phyloP scores from a whole-genome alignment of 768 basidiomycete genomes.

The Lentinula aciculospora region DNA sequence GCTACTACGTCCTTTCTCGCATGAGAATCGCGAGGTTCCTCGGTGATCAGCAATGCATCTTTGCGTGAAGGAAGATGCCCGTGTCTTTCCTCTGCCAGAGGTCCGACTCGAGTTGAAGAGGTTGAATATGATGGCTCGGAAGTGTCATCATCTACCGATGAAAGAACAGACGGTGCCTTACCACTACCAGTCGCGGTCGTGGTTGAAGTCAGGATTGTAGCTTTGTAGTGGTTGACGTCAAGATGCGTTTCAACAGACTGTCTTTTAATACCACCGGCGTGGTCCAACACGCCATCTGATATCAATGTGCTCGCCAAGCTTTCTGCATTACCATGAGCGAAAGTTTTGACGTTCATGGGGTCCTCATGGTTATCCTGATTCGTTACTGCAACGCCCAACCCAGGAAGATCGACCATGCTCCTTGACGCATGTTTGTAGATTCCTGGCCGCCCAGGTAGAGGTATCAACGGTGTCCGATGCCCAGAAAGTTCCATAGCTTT shows the following conservation, averaged over 20 bases:
- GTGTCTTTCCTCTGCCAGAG: neutral
- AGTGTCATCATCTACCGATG: neutral
- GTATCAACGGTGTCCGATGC: neutral
- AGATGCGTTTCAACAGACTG: neutral
- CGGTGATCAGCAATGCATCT: neutral
- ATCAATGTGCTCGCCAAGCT: neutral
- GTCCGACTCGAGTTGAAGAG: neutral
- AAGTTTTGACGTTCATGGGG: neutral
- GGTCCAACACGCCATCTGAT: constrained; percentile 2
- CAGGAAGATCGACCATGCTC: constrained; percentile 57
- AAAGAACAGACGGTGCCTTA: neutral
- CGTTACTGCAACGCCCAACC: constrained; percentile 14
- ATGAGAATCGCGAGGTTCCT: neutral
- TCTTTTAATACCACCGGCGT: neutral
- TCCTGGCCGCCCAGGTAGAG: constrained; percentile 25
- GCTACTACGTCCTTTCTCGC: neutral
- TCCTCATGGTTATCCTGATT: neutral
- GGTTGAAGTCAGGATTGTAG: neutral
- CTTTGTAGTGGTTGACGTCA: too few species aligned
- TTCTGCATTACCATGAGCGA: neutral
- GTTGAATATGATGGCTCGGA: neutral
- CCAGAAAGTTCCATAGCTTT: neutral
- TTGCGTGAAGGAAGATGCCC: neutral
- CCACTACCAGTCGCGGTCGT: neutral
- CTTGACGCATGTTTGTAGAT: constrained; percentile 57